These are phyloP conservation scores for Epichloe sibirici DNA, from an alignment of 2,329 filamentous ascomycete genomes.

Conservation along the genomic window DNA sequence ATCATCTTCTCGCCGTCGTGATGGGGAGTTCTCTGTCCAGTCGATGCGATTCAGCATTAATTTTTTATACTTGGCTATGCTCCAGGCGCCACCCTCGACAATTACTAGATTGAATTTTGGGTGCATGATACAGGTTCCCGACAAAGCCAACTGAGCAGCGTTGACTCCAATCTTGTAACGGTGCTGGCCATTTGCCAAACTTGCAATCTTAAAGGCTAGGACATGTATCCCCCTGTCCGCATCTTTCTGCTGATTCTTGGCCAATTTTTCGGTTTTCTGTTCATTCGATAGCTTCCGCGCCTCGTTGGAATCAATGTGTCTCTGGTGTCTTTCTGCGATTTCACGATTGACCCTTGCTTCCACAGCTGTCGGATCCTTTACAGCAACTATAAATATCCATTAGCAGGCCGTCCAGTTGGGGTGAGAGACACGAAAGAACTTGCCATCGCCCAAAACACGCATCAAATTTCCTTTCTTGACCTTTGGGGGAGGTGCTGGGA, in stretches of 20 bases:
- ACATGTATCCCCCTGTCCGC: conserved; percentile 75
- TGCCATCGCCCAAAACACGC: conserved; percentile 75
- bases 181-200: conserved; percentile 83
- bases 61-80: conserved; percentile 77
- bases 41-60: conserved; percentile 88
- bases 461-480: conserved; percentile 97
- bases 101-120: conserved; percentile 81
- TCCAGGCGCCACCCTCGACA: conserved; percentile 80
- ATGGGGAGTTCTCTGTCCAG: conserved; percentile 80
- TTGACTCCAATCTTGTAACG: conserved; percentile 89
- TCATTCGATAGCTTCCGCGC: conserved; percentile 83
- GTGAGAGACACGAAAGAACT: conserved; percentile 25
- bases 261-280: conserved; percentile 72
- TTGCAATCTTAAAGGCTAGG: conserved; percentile 80
- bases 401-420: neutral
- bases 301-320: conserved; percentile 69
- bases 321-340: conserved; percentile 72
- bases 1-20: conserved; percentile 48
- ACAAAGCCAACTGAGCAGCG: conserved; percentile 76
- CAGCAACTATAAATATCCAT: conserved; percentile 31
- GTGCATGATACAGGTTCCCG: conserved; percentile 84
- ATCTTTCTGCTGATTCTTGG: conserved; percentile 73
- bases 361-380: conserved; percentile 94
- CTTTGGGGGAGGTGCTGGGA: conserved; percentile 84
- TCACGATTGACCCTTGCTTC: conserved; percentile 89